Evolutionary conservation across 1,284 basidiomycete species (phyloP).

Genomic region (Thecaphora frezii): DNA sequence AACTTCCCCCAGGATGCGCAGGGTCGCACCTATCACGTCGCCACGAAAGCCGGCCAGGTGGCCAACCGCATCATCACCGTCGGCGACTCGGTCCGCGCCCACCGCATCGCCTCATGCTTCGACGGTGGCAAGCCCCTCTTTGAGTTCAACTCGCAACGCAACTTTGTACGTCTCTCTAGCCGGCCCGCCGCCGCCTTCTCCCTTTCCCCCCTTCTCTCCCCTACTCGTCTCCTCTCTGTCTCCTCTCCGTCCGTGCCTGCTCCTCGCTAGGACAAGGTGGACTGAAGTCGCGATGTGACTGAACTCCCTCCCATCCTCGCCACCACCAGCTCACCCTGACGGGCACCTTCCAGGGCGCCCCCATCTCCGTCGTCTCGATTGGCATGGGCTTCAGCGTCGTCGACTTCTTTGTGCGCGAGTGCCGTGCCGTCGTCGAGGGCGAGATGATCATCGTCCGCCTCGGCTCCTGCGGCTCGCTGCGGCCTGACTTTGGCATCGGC

Average conservation of each 20-base stretch:
- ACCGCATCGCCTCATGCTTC: slow-evolving; percentile 66
- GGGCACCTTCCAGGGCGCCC: slow-evolving; percentile 70
- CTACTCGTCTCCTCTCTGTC: background rate
- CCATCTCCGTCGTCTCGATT: slow-evolving; percentile 75
- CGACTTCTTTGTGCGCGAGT: slow-evolving; percentile 82
- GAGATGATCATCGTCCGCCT: slow-evolving; percentile 68
- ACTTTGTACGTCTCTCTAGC: slow-evolving; percentile 62
- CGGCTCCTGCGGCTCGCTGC: slow-evolving; percentile 70
- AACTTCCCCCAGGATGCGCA: slow-evolving; percentile 47
- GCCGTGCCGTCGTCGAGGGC: slow-evolving; percentile 73
- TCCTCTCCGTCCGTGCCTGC: background rate
- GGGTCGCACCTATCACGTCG: slow-evolving; percentile 42
- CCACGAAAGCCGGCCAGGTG: slow-evolving; percentile 60
- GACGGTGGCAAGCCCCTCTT: slow-evolving; percentile 65
- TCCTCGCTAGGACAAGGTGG: background rate
- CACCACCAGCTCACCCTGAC: slow-evolving; percentile 68
- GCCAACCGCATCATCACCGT: slow-evolving; percentile 80
- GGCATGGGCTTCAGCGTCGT: slow-evolving; percentile 69
- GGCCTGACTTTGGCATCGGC: slow-evolving; percentile 69
- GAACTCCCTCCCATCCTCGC: background rate
- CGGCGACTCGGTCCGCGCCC: slow-evolving; percentile 72
- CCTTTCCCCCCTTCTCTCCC: too few species aligned
- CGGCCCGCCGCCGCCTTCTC: too few species aligned
- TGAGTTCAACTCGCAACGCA: slow-evolving; percentile 71
- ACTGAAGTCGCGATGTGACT: too few species aligned